Percentiles rank a stretch among this genome's conserved stretches.
Evolutionary conservation across 345 rosid species (phyloP).

Genomic region (Chamaenerion angustifolium): DNA sequence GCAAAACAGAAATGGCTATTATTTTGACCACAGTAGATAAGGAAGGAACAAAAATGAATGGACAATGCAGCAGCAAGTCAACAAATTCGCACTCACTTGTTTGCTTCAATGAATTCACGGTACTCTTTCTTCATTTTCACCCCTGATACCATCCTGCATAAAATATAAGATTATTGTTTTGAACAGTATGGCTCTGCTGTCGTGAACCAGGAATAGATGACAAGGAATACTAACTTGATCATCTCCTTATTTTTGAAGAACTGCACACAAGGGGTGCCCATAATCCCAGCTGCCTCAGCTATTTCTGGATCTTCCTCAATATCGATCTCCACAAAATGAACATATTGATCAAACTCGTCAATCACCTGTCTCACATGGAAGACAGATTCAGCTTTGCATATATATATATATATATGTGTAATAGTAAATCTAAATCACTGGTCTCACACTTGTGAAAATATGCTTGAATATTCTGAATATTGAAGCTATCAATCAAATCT

Average conservation of each 20-base stretch:
- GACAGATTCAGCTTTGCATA: neutral
- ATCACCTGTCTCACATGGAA: slow-evolving; percentile 45
- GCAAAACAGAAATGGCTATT: slow-evolving; percentile 9
- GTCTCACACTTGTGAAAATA: neutral
- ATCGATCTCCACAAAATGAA: slow-evolving; percentile 89
- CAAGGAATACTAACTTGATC: slow-evolving; percentile 40
- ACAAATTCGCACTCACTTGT: slow-evolving; percentile 32
- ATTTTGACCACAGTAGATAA: slow-evolving; percentile 13
- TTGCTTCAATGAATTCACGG: slow-evolving; percentile 73
- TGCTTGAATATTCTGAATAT: no score
- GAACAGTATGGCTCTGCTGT: no score
- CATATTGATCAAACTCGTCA: slow-evolving; percentile 72
- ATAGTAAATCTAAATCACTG: neutral
- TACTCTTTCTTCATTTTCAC: slow-evolving; percentile 97
- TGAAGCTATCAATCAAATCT: no score
- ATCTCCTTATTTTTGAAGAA: slow-evolving; percentile 90
- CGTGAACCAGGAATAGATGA: no score
- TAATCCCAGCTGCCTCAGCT: slow-evolving; percentile 92
- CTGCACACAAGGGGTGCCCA: slow-evolving; percentile 97
- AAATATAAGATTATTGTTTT: neutral
- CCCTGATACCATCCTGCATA: slow-evolving; percentile 59
- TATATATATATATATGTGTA: no score
- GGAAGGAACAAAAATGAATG: slow-evolving; percentile 27
- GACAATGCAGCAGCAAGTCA: slow-evolving; percentile 6
- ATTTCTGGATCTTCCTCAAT: slow-evolving; percentile 92